Evolutionary conservation across 148 eudicot genomes (phyloP), one percentile per base, ranked within the genome.

Genomic region (Cornus controversa): DNA sequence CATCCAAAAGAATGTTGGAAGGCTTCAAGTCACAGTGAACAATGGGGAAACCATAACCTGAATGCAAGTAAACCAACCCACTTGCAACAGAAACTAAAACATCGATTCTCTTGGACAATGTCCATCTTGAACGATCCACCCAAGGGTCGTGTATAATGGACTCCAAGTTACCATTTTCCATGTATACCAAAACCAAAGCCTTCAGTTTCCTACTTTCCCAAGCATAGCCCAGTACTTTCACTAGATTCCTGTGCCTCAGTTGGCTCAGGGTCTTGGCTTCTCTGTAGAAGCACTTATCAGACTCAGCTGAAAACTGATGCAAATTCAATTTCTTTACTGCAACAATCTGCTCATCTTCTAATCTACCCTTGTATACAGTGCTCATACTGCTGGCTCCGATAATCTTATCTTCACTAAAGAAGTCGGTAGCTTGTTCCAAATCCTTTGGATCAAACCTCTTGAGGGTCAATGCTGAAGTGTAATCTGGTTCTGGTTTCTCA

Each of bases 1-100:
- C 81, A 77, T 96, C 95, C 85, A 93, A 82, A 76, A 96, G 97
- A 50, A 93, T 85, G 77, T 96, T 96, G 31, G 98, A 89, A 69
- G 99, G 99, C 84, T 96, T 96, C 77, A 96, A 82, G 72, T 96
- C 99, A 82, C 97, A 91, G 72, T 96, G 99, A 72, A 93, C 87
- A 15, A 96, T 91, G 9, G 98, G 93, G 67, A 87, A 72, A 84
- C 79, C 98, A 71, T 91, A 96, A 22, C 93, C 97, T 0, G 90
- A 74, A 82, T 96, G 99, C 88, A 96, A 84, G 75, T 96, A 93
- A 82, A 82, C 92, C 80, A 96, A 31, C 23, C 90, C 98, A 80
- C 86, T 80, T 0, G 91, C 92, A 70, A 93, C 69, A 4, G 97
- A 91, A 75, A 87, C 80, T 27, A 83, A 77, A 47, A 84, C 81